Evolutionary conservation across 306 rosid species (phyloP).

Genomic region (Ammopiptanthus mongolicus): DNA sequence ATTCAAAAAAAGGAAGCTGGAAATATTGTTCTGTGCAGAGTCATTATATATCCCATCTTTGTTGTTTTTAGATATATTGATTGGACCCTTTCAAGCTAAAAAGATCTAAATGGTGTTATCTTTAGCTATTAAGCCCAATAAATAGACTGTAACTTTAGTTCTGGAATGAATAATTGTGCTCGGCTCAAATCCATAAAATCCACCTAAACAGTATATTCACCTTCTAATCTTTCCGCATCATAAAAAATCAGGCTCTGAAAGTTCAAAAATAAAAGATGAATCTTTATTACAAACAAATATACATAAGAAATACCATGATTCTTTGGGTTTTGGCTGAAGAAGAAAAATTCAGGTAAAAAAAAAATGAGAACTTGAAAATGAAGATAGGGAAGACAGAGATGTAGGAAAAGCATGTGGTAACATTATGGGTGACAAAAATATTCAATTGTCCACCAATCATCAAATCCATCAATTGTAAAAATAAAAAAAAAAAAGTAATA

Average conservation of each 20-base stretch:
- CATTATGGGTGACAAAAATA: too few species aligned
- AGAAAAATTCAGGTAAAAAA: too few species aligned
- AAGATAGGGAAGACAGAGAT: too few species aligned
- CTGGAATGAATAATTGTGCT: neutral
- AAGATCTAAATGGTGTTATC: too few species aligned
- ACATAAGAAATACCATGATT: too few species aligned
- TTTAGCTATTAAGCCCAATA: neutral
- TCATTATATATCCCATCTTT: slow-evolving; percentile 57
- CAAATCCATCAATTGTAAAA: too few species aligned
- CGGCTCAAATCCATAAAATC: neutral
- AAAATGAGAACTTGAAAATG: too few species aligned
- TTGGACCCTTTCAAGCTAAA: too few species aligned
- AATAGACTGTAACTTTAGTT: neutral
- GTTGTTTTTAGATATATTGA: slow-evolving; percentile 12
- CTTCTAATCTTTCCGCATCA: slow-evolving; percentile 9
- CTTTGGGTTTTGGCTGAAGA: too few species aligned
- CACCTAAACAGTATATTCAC: neutral
- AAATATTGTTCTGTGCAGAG: slow-evolving; percentile 40
- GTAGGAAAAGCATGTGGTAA: too few species aligned
- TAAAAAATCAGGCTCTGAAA: slow-evolving; percentile 15
- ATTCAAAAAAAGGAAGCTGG: slow-evolving; percentile 28
- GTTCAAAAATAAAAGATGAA: neutral
- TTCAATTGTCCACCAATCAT: too few species aligned
- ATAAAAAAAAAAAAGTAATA: too few species aligned
- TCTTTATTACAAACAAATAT: neutral